phyloP scores from a whole-genome alignment of 1,139 yeast genomes.

The Pichia sp. region DNA sequence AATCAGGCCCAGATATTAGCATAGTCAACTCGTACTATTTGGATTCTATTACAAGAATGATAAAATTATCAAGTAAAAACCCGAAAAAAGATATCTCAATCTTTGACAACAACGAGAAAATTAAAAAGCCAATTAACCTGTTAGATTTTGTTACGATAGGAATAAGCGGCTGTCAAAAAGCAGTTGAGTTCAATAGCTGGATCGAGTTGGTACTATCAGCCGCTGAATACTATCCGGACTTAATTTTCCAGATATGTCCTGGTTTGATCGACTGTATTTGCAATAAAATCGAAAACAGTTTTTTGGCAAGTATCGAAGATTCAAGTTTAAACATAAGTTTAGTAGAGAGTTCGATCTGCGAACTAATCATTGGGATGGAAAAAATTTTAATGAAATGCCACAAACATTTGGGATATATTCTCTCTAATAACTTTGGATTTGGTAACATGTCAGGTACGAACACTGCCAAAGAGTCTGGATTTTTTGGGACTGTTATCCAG shows the following conservation, averaged over 20 bases:
- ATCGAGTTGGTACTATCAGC: conserved; percentile 24
- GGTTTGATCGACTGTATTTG: conserved; percentile 50
- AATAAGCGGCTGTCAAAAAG: conserved; percentile 20
- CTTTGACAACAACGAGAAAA: conserved; percentile 19
- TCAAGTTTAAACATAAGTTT: conserved; percentile 22
- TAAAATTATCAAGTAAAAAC: conserved; percentile 26
- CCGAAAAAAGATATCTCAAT: conserved; percentile 17
- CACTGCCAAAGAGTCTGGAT: conserved; percentile 42
- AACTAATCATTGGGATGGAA: conserved; percentile 62
- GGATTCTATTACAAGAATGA: conserved; percentile 21
- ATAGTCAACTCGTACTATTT: conserved; percentile 22
- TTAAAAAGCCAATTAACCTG: conserved; percentile 20
- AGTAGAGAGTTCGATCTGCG: conserved; percentile 46
- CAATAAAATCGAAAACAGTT: conserved; percentile 36
- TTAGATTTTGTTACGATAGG: conserved; percentile 29
- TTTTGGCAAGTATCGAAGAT: conserved; percentile 3
- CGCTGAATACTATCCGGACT: conserved; percentile 26
- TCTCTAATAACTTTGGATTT: conserved; percentile 30
- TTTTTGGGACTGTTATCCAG: conserved; percentile 73
- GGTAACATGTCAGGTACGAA: conserved; percentile 8
- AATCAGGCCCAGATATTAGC: neutral
- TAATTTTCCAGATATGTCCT: conserved; percentile 47
- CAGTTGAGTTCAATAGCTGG: conserved; percentile 29
- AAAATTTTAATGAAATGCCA: conserved; percentile 61
- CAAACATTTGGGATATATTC: conserved; percentile 39